Conservation (phyloP, 257 asterid species). For the Solanum dulcamara region DNA sequence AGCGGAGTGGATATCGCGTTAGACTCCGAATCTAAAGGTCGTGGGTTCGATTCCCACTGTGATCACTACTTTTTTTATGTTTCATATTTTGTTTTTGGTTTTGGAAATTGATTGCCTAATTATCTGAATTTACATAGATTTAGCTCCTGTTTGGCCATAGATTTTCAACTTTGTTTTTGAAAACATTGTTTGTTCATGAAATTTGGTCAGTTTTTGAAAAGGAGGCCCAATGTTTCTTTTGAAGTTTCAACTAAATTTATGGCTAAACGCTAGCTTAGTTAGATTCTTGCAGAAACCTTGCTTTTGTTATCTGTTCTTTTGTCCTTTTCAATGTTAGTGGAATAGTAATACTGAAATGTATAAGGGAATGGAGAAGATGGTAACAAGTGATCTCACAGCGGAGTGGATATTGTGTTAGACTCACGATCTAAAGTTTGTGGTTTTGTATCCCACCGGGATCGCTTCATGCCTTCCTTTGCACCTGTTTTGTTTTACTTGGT, state of each 20-base stretch:
- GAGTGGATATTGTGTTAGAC: constrained; percentile 98
- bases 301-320: neutral
- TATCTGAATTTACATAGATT: neutral
- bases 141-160: neutral
- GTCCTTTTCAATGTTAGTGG: neutral
- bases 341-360: neutral
- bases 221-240: too few relatives aligned
- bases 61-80: neutral
- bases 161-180: neutral
- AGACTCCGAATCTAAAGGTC: constrained; percentile 98
- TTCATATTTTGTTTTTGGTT: neutral
- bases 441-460: constrained; percentile 97
- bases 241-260: neutral
- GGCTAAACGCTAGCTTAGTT: neutral
- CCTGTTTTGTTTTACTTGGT: neutral
- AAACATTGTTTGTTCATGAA: neutral
- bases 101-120: neutral
- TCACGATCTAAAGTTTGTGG: constrained; percentile 98
- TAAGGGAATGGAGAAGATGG: neutral
- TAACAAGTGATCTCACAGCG: constrained; percentile 49
- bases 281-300: neutral
- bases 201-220: too few relatives aligned
- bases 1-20: constrained; percentile 99
- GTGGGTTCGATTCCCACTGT: constrained; percentile 65
- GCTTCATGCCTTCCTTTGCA: neutral